Evolutionary conservation across 2,329 filamentous ascomycete species (phyloP).

Genomic region (Alternaria ethzedia): DNA sequence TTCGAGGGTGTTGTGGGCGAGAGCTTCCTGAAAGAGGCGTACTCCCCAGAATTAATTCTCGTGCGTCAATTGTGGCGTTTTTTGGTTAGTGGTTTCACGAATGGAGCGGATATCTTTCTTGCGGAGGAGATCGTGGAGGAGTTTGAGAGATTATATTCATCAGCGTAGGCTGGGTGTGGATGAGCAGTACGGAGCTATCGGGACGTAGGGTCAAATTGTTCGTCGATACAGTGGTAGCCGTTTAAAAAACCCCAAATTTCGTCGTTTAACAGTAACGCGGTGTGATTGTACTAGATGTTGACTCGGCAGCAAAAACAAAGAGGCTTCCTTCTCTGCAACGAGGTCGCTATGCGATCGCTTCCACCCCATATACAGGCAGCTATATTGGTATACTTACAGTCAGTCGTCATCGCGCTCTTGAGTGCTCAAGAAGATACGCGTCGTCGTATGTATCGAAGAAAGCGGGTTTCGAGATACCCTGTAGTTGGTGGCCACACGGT

Average conservation of each 20-base stretch:
- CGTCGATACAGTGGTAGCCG: not conserved
- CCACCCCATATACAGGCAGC: not conserved
- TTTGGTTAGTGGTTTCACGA: not conserved
- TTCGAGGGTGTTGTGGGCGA: not conserved
- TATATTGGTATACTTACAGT: not conserved
- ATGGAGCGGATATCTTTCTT: not conserved
- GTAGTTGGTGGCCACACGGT: not conserved
- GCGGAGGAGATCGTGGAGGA: not conserved
- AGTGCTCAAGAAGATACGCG: not conserved
- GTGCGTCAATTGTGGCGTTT: not conserved
- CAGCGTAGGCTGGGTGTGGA: not conserved
- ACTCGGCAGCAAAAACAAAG: not conserved
- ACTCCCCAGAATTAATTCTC: not conserved
- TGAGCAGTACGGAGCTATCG: no score
- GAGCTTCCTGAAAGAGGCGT: not conserved
- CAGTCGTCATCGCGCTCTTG: not conserved
- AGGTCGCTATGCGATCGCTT: not conserved
- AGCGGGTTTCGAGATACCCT: not conserved
- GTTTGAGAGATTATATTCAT: not conserved
- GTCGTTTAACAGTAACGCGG: not conserved
- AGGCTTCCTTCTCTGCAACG: not conserved
- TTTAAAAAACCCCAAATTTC: not conserved
- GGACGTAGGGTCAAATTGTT: not conserved
- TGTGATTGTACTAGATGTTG: not conserved
- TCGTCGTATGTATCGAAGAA: not conserved